Percentiles rank a stretch among this genome's conserved stretches.
These are phyloP conservation scores for Beta vulgaris DNA, from an alignment of 148 eudicot genomes.

Conservation along the genomic window DNA sequence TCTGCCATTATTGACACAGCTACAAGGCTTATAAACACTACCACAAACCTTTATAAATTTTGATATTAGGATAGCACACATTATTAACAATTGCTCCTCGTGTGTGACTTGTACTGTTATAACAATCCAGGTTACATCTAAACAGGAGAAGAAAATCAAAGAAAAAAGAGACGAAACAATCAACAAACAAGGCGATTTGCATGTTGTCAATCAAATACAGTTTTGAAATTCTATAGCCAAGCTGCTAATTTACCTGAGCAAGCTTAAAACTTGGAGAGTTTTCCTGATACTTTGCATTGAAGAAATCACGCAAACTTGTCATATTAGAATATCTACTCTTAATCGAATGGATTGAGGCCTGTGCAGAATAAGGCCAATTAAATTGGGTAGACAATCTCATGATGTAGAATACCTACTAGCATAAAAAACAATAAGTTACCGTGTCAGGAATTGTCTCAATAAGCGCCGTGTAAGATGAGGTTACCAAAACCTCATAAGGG, in stretches of 20 bases:
- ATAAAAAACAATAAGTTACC: slow-evolving; percentile 41
- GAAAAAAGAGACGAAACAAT: neutral
- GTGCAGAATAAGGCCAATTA: slow-evolving; percentile 14
- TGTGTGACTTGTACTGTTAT: neutral
- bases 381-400: slow-evolving; percentile 6
- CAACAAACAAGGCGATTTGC: neutral
- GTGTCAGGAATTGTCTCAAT: slow-evolving; percentile 99
- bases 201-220: neutral
- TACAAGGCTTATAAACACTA: neutral
- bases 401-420: neutral
- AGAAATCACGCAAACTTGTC: slow-evolving; percentile 88
- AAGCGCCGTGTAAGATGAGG: slow-evolving; percentile 96
- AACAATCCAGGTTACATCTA: neutral
- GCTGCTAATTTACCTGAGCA: slow-evolving; percentile 68
- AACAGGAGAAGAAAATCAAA: neutral
- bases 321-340: slow-evolving; percentile 85
- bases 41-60: neutral
- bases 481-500: slow-evolving; percentile 94
- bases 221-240: neutral
- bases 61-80: neutral
- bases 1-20: neutral
- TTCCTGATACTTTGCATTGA: slow-evolving; percentile 83
- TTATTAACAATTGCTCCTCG: neutral
- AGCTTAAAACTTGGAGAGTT: slow-evolving; percentile 90
- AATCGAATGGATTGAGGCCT: slow-evolving; percentile 98